phyloP scores from a whole-genome alignment of 176 grass and related monocot genomes.

The Tillandsia fasciculata region DNA sequence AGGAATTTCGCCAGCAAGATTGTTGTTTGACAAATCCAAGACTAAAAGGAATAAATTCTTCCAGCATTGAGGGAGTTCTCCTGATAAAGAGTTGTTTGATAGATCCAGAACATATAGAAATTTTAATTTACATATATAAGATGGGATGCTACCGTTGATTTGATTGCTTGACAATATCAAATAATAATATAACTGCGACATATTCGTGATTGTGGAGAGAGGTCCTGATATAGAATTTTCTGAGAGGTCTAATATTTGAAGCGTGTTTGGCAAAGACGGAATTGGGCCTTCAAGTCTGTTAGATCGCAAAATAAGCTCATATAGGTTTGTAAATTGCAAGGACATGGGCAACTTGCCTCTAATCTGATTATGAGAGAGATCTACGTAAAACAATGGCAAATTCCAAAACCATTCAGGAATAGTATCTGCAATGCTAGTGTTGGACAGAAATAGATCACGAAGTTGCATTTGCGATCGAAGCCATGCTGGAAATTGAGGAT shows the following conservation, averaged over 20 bases:
- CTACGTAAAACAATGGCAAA: too few species aligned
- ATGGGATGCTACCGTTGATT: too few species aligned
- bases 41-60: background rate
- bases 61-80: background rate
- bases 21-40: conserved; percentile 6
- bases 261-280: background rate
- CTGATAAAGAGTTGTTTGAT: conserved; percentile 1
- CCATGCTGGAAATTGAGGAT: too few species aligned
- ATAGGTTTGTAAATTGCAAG: background rate
- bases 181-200: conserved; percentile 18
- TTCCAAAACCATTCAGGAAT: too few species aligned
- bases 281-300: background rate
- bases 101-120: background rate
- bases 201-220: fast-evolving
- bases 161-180: background rate
- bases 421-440: too few species aligned
- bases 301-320: background rate
- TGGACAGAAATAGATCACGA: too few species aligned
- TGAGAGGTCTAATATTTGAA: background rate
- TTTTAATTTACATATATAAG: background rate
- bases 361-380: too few species aligned
- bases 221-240: background rate
- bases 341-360: background rate
- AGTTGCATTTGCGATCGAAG: too few species aligned
- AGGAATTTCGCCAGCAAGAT: conserved; percentile 6